Evolutionary conservation across 169 alveolate species (phyloP).

Genomic region (Eimeria sp.): DNA sequence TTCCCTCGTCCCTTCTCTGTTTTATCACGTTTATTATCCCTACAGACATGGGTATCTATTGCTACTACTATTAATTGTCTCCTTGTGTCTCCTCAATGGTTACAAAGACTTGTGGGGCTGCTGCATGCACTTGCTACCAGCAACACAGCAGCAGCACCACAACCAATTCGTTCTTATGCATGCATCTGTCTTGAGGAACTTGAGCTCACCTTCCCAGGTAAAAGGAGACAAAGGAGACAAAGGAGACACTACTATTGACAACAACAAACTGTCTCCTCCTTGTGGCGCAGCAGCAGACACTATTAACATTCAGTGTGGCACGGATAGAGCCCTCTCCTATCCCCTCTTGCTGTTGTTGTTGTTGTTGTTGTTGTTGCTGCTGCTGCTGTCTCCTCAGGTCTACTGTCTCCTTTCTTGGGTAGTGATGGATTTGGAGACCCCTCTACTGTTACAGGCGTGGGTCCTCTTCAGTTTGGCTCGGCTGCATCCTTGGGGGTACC

Average conservation of each 20-base stretch:
- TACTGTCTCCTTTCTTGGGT: slow-evolving; percentile 52
- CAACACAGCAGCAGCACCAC: slow-evolving; percentile 17
- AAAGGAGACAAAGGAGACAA: not conserved
- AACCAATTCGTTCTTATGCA: slow-evolving; percentile 39
- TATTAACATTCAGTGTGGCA: too few species aligned
- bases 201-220: slow-evolving; percentile 59
- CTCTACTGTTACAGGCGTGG: slow-evolving; percentile 4
- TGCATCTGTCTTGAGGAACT: slow-evolving; percentile 76
- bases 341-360: not conserved
- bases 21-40: slow-evolving; percentile 32
- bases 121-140: slow-evolving; percentile 46
- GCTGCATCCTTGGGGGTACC: not conserved
- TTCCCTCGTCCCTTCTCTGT: slow-evolving; percentile 62
- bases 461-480: slow-evolving; percentile 24
- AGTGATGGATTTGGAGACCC: slow-evolving; percentile 59
- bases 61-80: slow-evolving; percentile 34
- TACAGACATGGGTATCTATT: slow-evolving; percentile 63
- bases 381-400: slow-evolving; percentile 13
- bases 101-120: slow-evolving; percentile 71
- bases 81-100: slow-evolving; percentile 72
- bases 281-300: too few species aligned
- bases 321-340: too few species aligned
- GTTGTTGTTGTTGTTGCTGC: not conserved
- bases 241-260: too few species aligned
- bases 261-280: too few species aligned